Percentiles rank a stretch among this genome's conserved stretches.
Evolutionary conservation across 1,139 yeast species (phyloP).

Genomic region (Diutina sp.): DNA sequence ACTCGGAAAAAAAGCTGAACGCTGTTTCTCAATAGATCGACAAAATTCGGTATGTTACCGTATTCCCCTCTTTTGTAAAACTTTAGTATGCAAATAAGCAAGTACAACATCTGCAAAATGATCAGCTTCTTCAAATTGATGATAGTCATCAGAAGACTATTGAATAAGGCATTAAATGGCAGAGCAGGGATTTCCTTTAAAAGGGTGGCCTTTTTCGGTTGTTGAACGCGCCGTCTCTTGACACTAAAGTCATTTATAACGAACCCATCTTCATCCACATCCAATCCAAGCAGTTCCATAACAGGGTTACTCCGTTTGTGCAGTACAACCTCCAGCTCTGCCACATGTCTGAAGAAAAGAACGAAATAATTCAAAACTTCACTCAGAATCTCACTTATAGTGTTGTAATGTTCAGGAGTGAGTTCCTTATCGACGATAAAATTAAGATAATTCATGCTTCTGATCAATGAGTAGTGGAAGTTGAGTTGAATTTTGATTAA

Average conservation of each 20-base stretch:
- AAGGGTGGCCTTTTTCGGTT: conserved; percentile 4
- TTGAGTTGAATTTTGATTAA: conserved; percentile 31
- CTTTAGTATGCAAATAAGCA: conserved; percentile 28
- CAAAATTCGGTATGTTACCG: background rate
- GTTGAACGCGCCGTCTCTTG: conserved; percentile 15
- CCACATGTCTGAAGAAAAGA: conserved; percentile 21
- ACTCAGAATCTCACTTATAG: conserved; percentile 23
- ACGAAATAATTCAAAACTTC: conserved; percentile 29
- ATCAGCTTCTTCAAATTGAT: conserved; percentile 33
- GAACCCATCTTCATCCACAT: conserved; percentile 33
- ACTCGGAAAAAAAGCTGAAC: conserved; percentile 15
- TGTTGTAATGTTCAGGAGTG: conserved; percentile 21
- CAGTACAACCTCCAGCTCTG: conserved; percentile 2
- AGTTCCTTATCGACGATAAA: conserved; percentile 34
- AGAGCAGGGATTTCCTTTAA: conserved; percentile 19
- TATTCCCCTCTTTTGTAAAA: conserved; percentile 7
- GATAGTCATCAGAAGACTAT: conserved; percentile 32
- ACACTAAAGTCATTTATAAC: conserved; percentile 34
- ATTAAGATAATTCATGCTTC: conserved; percentile 33
- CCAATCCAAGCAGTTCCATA: conserved; percentile 6
- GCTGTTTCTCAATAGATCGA: background rate
- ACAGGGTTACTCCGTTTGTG: background rate
- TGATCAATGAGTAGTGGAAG: conserved; percentile 29
- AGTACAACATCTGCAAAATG: conserved; percentile 30
- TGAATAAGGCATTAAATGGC: conserved; percentile 30